These are phyloP conservation scores for Monosporascus sp. DNA, from an alignment of 2,329 filamentous ascomycete genomes.

Conservation along the genomic window DNA sequence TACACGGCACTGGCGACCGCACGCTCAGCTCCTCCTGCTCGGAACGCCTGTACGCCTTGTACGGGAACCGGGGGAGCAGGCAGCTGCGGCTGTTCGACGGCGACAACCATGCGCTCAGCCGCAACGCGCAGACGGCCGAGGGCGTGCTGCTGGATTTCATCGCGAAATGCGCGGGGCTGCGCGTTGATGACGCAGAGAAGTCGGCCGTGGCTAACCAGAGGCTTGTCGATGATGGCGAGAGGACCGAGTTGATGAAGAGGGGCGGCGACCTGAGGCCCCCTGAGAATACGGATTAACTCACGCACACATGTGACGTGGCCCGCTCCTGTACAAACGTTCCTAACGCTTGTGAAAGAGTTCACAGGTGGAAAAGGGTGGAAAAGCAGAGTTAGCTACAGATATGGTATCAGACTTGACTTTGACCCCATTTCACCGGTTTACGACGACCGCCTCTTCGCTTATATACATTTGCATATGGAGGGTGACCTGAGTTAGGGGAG, in stretches of 20 bases:
- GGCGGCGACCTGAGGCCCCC: slow-evolving; percentile 30
- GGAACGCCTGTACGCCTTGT: slow-evolving; percentile 29
- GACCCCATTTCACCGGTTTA: no score
- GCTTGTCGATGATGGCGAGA: slow-evolving; percentile 16
- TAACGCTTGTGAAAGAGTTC: no score
- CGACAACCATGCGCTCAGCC: slow-evolving; percentile 36
- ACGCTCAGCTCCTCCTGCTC: slow-evolving; percentile 29
- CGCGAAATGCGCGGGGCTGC: slow-evolving; percentile 24
- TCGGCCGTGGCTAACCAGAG: slow-evolving; percentile 10
- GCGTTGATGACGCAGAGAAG: slow-evolving; percentile 12
- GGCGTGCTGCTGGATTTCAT: slow-evolving; percentile 33
- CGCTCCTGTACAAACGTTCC: no score
- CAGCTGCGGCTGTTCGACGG: slow-evolving; percentile 32
- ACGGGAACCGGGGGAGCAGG: slow-evolving; percentile 26
- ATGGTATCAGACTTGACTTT: no score
- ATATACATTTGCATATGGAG: no score
- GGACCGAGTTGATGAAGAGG: slow-evolving; percentile 21
- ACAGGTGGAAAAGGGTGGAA: no score
- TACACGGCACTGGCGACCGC: slow-evolving; percentile 33
- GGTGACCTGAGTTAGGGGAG: no score
- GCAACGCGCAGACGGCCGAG: slow-evolving; percentile 30
- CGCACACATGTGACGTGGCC: no score
- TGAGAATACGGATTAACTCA: slow-evolving; percentile 13
- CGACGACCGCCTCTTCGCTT: no score
- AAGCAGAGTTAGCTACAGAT: no score